Conservation (phyloP, 768 basidiomycete genomes). For the Mycena alexandri region DNA sequence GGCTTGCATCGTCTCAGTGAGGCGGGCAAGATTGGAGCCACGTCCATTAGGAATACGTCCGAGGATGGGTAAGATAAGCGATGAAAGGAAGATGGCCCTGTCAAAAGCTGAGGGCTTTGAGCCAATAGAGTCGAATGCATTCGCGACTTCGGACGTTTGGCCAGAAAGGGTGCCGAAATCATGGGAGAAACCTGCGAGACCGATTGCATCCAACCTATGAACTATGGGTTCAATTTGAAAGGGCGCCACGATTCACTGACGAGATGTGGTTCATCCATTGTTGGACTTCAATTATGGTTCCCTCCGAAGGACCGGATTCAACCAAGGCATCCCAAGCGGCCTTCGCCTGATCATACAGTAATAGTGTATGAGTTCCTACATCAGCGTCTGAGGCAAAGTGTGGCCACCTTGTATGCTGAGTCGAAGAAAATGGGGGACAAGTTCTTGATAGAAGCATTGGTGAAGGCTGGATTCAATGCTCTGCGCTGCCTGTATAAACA, state of each 20-base stretch:
- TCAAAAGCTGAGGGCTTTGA: constrained; percentile 6
- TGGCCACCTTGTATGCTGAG: constrained; percentile 15
- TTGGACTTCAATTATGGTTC: constrained; percentile 24
- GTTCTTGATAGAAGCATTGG: constrained; percentile 10
- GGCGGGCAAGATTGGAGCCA: not conserved
- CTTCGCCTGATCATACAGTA: constrained; percentile 20
- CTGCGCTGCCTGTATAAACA: constrained; percentile 12
- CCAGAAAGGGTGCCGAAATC: constrained; percentile 22
- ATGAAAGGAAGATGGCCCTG: not conserved
- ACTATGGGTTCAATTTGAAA: not conserved
- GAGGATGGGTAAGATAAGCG: not conserved
- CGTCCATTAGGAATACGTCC: not conserved
- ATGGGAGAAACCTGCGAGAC: constrained; percentile 22
- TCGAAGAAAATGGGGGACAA: constrained; percentile 24
- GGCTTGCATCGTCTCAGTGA: constrained; percentile 7
- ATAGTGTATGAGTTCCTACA: not conserved
- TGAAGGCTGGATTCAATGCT: constrained; percentile 20
- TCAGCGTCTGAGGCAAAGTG: not conserved
- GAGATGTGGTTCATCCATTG: constrained; percentile 31
- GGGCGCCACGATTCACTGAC: not conserved
- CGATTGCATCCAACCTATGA: constrained; percentile 22
- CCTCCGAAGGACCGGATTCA: constrained; percentile 2
- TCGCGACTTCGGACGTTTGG: not conserved
- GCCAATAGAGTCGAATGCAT: constrained; percentile 10
- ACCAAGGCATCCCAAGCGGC: constrained; percentile 20